These are phyloP conservation scores for Venturia pyrina DNA, from an alignment of 2,329 filamentous ascomycete genomes.

Conservation along the genomic window DNA sequence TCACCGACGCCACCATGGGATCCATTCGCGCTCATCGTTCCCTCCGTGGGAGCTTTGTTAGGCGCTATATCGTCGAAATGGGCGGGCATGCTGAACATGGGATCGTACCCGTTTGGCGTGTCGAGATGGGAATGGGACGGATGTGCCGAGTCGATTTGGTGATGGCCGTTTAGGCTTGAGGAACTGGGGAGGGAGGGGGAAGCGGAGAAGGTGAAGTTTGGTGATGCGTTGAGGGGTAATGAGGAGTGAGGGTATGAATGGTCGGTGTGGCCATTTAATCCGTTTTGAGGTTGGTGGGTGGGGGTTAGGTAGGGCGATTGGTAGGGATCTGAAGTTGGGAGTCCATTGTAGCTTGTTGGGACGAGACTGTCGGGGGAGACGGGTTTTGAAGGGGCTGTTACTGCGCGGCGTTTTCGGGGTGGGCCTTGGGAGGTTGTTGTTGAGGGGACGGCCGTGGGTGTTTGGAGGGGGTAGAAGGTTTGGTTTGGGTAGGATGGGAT, in stretches of 20 bases:
- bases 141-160: background rate
- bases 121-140: background rate
- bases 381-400: background rate
- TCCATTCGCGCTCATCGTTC: slow-evolving; percentile 7
- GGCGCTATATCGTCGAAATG: slow-evolving; percentile 17
- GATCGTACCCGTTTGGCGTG: slow-evolving; percentile 20
- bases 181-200: background rate
- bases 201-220: background rate
- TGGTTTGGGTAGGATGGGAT: background rate
- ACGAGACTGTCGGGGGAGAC: background rate
- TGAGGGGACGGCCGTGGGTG: slow-evolving; percentile 7
- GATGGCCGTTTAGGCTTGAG: background rate
- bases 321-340: slow-evolving; percentile 14
- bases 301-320: slow-evolving; percentile 11
- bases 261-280: background rate
- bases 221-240: background rate
- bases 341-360: slow-evolving; percentile 1
- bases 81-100: slow-evolving; percentile 32
- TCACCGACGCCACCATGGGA: background rate
- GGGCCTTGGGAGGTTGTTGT: background rate
- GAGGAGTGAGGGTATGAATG: background rate
- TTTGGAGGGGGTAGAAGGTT: background rate
- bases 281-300: slow-evolving; percentile 1
- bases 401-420: slow-evolving; percentile 7
- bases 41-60: slow-evolving; percentile 30